Conservation (phyloP, 768 basidiomycete genomes). For the Naganishia kalamii region DNA sequence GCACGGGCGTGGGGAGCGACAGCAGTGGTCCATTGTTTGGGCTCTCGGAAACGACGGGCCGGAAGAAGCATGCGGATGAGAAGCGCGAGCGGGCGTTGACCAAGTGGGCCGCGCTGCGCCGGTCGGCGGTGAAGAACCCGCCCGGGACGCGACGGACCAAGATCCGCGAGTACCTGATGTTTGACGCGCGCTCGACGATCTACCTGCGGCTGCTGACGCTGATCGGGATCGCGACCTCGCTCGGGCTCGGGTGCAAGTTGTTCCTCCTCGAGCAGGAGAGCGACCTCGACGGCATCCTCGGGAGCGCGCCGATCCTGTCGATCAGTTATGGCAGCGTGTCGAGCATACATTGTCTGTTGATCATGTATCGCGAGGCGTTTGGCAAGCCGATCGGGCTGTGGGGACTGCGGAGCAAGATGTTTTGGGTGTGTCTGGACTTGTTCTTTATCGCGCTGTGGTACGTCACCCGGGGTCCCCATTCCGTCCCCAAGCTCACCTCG, state of each 20-base stretch:
- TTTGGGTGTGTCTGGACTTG: conserved; percentile 46
- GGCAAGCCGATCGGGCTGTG: conserved; percentile 46
- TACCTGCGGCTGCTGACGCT: conserved; percentile 16
- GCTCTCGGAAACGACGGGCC: neutral
- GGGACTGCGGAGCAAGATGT: conserved; percentile 45
- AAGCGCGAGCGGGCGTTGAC: neutral
- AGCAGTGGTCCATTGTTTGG: neutral
- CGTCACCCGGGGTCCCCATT: conserved; percentile 16
- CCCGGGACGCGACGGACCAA: conserved; percentile 8
- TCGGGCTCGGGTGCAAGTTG: conserved; percentile 29
- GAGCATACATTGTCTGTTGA: conserved; percentile 37
- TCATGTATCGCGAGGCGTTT: conserved; percentile 45
- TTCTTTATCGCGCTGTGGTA: conserved; percentile 45
- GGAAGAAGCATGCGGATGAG: neutral
- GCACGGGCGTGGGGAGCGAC: neutral
- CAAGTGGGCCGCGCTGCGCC: conserved; percentile 14
- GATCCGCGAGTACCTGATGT: conserved; percentile 19
- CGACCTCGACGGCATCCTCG: conserved; percentile 36
- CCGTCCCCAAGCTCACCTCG: neutral
- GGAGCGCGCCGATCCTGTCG: conserved; percentile 40
- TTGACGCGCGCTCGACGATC: conserved; percentile 17
- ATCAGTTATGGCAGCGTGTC: conserved; percentile 39
- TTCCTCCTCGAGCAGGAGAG: conserved; percentile 27
- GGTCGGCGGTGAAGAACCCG: conserved; percentile 5
- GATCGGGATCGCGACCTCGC: neutral